These are phyloP conservation scores for Aspergillus mulundensis DNA, from an alignment of 495 filamentous ascomycete genomes.

Conservation along the genomic window DNA sequence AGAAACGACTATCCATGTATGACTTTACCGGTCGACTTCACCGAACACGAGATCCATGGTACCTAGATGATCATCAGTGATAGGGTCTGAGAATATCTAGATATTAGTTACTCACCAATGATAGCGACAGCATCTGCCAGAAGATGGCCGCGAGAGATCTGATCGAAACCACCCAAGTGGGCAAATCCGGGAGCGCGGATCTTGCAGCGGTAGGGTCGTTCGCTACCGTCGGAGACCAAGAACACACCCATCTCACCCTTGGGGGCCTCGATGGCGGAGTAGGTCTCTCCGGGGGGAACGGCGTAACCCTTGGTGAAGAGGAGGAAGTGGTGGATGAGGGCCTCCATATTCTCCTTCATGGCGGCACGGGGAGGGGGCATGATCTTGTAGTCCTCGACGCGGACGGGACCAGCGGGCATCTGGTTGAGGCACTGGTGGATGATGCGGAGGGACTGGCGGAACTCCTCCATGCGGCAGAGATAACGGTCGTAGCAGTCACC, in stretches of 20 bases:
- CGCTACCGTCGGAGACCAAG: conserved; percentile 92
- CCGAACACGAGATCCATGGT: conserved; percentile 87
- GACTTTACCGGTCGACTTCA: conserved; percentile 61
- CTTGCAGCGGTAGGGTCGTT: conserved; percentile 96
- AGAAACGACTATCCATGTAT: conserved; percentile 7
- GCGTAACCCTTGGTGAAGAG: conserved; percentile 97
- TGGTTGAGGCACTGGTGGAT: conserved; percentile 98
- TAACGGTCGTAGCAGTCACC: conserved; percentile 99
- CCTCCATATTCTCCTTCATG: conserved; percentile 99
- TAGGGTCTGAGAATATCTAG: not conserved
- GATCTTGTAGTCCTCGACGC: conserved; percentile 98
- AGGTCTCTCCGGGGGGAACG: conserved; percentile 97
- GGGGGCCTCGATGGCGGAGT: conserved; percentile 94
- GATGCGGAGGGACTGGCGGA: conserved; percentile 94
- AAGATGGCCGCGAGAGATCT: conserved; percentile 85
- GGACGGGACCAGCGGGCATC: conserved; percentile 91
- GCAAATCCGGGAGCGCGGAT: conserved; percentile 96
- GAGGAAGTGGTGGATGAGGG: conserved; percentile 97
- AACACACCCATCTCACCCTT: conserved; percentile 99
- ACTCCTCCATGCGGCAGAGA: conserved; percentile 99
- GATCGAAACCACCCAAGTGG: conserved; percentile 91
- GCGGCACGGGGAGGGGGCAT: conserved; percentile 92
- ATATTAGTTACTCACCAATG: conserved; percentile 55
- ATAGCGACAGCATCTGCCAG: conserved; percentile 96
- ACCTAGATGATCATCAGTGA: conserved; percentile 25